These are phyloP conservation scores for Fusarium sp. DNA, from an alignment of 2,329 filamentous ascomycete genomes.

Conservation along the genomic window DNA sequence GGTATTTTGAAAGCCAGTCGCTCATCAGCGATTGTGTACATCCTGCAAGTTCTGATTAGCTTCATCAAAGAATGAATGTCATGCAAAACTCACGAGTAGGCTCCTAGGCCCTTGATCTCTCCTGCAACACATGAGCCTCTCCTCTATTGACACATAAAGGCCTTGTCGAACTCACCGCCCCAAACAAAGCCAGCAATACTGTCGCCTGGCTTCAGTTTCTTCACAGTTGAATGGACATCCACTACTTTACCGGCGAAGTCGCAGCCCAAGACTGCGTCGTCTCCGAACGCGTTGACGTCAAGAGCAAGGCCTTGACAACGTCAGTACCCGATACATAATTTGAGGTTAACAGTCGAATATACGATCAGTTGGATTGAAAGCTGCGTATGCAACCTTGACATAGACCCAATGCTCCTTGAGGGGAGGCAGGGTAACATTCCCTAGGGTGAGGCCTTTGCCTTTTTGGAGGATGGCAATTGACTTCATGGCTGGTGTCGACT, in stretches of 20 bases:
- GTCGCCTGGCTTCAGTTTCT: conserved; percentile 20
- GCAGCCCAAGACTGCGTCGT: conserved; percentile 48
- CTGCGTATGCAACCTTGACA: conserved; percentile 37
- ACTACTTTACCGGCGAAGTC: conserved; percentile 51
- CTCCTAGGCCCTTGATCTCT: conserved; percentile 46
- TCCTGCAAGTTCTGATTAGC: conserved; percentile 20
- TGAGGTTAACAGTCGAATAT: background rate
- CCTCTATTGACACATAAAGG: fast-evolving
- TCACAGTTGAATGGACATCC: conserved; percentile 39
- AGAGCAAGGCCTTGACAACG: conserved; percentile 41
- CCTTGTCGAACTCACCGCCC: conserved; percentile 35
- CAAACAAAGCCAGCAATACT: conserved; percentile 39
- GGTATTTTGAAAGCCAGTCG: conserved; percentile 52
- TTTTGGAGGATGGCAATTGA: conserved; percentile 16
- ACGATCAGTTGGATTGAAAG: conserved; percentile 44
- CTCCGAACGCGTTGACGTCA: conserved; percentile 50
- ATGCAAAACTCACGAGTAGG: conserved; percentile 37
- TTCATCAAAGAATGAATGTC: fast-evolving
- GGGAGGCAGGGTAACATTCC: background rate
- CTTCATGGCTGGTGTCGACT: background rate
- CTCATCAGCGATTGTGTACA: conserved; percentile 53
- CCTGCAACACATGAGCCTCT: conserved; percentile 6
- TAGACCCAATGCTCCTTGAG: conserved; percentile 32
- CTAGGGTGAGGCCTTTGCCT: background rate
- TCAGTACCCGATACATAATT: background rate